Conservation (phyloP, 2,329 filamentous ascomycete species). For the Blastomyces gilchristii region DNA sequence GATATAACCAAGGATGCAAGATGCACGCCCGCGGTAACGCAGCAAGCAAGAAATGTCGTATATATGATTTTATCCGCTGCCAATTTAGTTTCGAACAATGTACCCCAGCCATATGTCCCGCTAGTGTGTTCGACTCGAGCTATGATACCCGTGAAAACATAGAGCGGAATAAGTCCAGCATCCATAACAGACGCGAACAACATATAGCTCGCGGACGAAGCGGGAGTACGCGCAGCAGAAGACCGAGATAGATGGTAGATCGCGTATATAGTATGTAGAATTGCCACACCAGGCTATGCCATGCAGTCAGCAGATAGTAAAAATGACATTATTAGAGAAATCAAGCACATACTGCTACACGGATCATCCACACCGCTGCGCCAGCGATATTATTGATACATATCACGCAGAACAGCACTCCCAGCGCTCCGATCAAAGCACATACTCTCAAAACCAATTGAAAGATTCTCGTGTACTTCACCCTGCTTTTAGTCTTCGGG, state of each 20-base stretch:
- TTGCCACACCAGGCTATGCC: slow-evolving; percentile 60
- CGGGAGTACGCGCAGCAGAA: slow-evolving; percentile 60
- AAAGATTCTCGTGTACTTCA: slow-evolving; percentile 57
- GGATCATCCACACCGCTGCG: slow-evolving; percentile 62
- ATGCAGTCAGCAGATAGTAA: background rate
- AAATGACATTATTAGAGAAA: background rate
- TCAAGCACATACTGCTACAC: slow-evolving; percentile 55
- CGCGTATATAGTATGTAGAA: slow-evolving; percentile 62
- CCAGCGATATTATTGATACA: slow-evolving; percentile 59
- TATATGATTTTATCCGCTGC: slow-evolving; percentile 52
- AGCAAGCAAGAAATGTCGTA: slow-evolving; percentile 58
- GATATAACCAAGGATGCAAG: slow-evolving; percentile 59
- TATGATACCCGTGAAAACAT: slow-evolving; percentile 49
- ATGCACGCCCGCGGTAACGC: slow-evolving; percentile 57
- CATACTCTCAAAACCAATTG: slow-evolving; percentile 60
- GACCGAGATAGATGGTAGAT: slow-evolving; percentile 69
- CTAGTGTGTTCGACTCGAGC: slow-evolving; percentile 42
- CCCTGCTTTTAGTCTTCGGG: slow-evolving; percentile 56
- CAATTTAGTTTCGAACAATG: slow-evolving; percentile 50
- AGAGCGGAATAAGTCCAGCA: slow-evolving; percentile 53
- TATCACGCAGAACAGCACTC: slow-evolving; percentile 64
- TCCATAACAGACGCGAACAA: slow-evolving; percentile 71
- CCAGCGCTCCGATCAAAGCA: slow-evolving; percentile 58
- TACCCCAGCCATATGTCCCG: slow-evolving; percentile 50
- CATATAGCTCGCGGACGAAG: slow-evolving; percentile 79